phyloP scores from a whole-genome alignment of 73 alveolate genomes.

The Paramecium primaurelia region DNA sequence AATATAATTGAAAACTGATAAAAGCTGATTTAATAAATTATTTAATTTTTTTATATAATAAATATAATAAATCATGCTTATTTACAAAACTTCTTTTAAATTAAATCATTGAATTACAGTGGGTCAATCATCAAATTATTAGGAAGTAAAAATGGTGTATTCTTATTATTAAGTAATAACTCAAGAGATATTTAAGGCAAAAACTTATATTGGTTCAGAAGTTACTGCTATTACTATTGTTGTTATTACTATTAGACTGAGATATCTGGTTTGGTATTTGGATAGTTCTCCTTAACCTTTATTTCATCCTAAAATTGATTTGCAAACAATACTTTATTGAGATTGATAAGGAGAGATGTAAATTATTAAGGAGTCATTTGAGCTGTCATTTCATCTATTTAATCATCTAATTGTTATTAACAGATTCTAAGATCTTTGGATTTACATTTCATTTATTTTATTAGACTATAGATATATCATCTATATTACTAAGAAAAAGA shows the following conservation, averaged over 20 bases:
- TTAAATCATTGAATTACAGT: not conserved
- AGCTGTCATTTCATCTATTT: not conserved
- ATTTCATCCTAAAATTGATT: not conserved
- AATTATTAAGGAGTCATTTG: slow-evolving; percentile 11
- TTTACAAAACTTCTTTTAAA: slow-evolving; percentile 45
- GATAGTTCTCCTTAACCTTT: not conserved
- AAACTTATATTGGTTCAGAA: slow-evolving; percentile 10
- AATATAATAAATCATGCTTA: not conserved
- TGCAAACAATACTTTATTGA: not conserved
- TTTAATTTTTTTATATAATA: not conserved
- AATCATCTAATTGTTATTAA: not conserved
- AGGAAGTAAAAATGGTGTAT: not conserved
- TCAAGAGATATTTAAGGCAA: slow-evolving; percentile 16
- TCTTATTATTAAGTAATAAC: slow-evolving; percentile 13
- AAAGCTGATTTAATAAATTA: not conserved
- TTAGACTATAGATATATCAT: not conserved
- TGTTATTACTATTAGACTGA: not conserved
- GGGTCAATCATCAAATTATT: slow-evolving; percentile 17
- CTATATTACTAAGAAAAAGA: slow-evolving; percentile 27
- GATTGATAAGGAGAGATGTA: not conserved
- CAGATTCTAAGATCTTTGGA: not conserved
- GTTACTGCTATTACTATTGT: not conserved
- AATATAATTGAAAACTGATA: not conserved
- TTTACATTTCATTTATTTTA: not conserved
- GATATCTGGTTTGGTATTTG: not conserved